Evolutionary conservation across 2,329 filamentous ascomycete species (phyloP).

Genomic region (Endoconidiophora polonica): DNA sequence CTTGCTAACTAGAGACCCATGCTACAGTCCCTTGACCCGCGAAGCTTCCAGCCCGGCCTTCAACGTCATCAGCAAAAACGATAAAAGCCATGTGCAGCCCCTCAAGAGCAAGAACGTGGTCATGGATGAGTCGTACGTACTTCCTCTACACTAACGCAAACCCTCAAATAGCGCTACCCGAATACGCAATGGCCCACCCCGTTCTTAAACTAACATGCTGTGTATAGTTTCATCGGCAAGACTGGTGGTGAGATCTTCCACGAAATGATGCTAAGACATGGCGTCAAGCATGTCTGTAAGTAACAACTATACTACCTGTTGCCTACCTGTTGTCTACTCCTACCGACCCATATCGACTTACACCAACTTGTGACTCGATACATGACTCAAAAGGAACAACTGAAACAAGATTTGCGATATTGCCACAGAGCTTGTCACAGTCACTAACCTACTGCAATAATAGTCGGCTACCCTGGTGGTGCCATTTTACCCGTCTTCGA

Average conservation of each 20-base stretch:
- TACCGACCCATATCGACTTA: background rate
- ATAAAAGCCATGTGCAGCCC: constrained; percentile 46
- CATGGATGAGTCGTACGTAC: constrained; percentile 65
- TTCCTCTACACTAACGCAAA: background rate
- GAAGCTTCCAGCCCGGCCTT: constrained; percentile 46
- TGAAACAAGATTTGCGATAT: constrained; percentile 14
- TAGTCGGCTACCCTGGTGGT: constrained; percentile 80
- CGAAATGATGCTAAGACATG: constrained; percentile 93
- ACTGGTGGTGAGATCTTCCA: constrained; percentile 95
- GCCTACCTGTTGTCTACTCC: background rate
- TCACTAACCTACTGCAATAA: background rate
- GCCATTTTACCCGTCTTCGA: constrained; percentile 97
- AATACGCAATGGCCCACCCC: background rate
- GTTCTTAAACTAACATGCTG: constrained; percentile 12
- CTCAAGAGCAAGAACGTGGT: constrained; percentile 43
- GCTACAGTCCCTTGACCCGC: constrained; percentile 32
- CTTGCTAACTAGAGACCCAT: background rate
- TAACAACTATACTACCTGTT: constrained; percentile 17
- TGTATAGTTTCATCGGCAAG: constrained; percentile 68
- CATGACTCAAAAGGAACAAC: constrained; percentile 2
- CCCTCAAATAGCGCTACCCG: background rate
- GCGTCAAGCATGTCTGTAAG: constrained; percentile 87
- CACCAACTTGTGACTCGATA: too few relatives aligned
- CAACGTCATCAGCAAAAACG: constrained; percentile 30
- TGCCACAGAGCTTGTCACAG: too few relatives aligned